Base-by-base conservation (phyloP, 1,284 basidiomycete species). In the Trametes polyzona region DNA sequence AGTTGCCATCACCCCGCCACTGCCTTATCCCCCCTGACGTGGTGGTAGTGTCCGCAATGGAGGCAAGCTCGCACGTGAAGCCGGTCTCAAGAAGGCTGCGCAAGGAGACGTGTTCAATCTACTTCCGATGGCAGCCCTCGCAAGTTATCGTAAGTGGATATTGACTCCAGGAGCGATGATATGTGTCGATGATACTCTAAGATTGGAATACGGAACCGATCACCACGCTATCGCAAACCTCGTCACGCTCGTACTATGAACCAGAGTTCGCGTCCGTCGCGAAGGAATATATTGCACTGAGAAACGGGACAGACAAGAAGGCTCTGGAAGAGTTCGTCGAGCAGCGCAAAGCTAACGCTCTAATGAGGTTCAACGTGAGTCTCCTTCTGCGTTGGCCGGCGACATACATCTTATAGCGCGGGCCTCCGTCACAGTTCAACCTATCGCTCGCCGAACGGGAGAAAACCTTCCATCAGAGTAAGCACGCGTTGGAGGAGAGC, bases 241-340 rank as follows among this genome's bases (percentile, higher is more conserved):
- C 47, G 8, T 8, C 11, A 5, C 17, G 36, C 12, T 27, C 9
- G 6, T 55, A 37, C 47, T 55, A 55, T 27, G 39, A 36, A n/a
- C 54, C 47, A 17, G 47, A 55, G 36, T 55, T 50, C 21, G 14
- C 17, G 12, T 19, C 35, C 9, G 36, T 55, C 6, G 54, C 47
- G 1, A 40, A 44, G 21, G 10, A 39, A 19, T 55, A 55, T 19
- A 19, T 21, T 12, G 26, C n/a, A 1, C 19, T 55, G 12, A 9
- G 12, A 9, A 10, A 17, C 5, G 21, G 39, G 26, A 30, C n/a
- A 12, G 47, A 49, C n/a, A 2, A 29, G 39, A 14, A 27, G 21
- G 54, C 40, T 0, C 17, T 55, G 8, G 10, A 36, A n/a, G 1
- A 29, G 12, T 55, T 44, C 33, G 17, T 50, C 8, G 47, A 55